phyloP scores from a whole-genome alignment of 2,329 filamentous ascomycete genomes.

The Paraphaeosphaeria minitans region DNA sequence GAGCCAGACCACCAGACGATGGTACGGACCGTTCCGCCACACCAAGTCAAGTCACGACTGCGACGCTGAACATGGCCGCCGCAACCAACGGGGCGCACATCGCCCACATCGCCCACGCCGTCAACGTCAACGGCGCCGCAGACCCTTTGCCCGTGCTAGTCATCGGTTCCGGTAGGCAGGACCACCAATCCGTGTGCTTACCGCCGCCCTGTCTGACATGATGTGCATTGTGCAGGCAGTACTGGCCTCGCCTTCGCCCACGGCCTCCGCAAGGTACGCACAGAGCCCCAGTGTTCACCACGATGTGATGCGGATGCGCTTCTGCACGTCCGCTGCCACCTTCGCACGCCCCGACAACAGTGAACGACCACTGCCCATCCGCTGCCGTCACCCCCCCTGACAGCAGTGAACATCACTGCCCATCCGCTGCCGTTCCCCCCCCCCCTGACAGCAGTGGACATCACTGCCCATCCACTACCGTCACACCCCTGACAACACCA shows the following conservation, averaged over 20 bases:
- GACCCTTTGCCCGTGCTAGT: slow-evolving; percentile 30
- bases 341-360: no score
- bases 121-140: background rate
- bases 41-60: background rate
- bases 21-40: background rate
- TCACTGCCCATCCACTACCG: no score
- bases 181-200: slow-evolving; percentile 12
- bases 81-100: background rate
- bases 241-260: slow-evolving; percentile 46
- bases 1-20: background rate
- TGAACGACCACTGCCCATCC: no score
- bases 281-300: background rate
- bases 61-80: background rate
- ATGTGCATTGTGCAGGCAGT: slow-evolving; percentile 36
- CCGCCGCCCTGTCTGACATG: slow-evolving; percentile 17
- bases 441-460: no score
- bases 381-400: no score
- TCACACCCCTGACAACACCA: slow-evolving; percentile 16
- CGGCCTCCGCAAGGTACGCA: slow-evolving; percentile 40
- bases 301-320: background rate
- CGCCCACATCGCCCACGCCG: no score
- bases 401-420: no score
- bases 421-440: no score
- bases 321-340: background rate
- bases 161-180: slow-evolving; percentile 39